Evolutionary conservation across 176 grass and related monocot species (phyloP), one percentile per base, ranked within the genome.

Genomic region (Raddia distichophylla): DNA sequence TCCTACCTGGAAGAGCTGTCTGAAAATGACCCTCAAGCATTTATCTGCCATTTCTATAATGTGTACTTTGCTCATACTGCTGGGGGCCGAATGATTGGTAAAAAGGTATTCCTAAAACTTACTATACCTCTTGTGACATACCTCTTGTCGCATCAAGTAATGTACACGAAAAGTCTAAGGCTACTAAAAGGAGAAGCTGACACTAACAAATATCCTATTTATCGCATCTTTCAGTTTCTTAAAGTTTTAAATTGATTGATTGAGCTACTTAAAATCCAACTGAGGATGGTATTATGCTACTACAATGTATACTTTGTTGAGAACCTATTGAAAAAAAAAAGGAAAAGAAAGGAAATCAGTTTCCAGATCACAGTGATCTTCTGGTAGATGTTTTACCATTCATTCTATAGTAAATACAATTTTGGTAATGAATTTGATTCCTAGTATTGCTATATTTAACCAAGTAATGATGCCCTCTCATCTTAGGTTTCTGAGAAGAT

Each of bases 31-130:
- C 89, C 96, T 40, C 93, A 91, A 88, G 93, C 96, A 63, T 99
- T 99, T 76, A 95, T 99, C 54, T 95, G 96, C 51, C 96, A 99
- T 74, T 99, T 95, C 77, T 99, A 99, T 53, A 99, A 95, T 33
- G 73, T 91, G 17, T 99, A 99, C 86, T 99, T 99, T 77, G 96
- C 96, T 45, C 96, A 99, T 70, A 88, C 84, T 66, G 93, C 96
- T 84, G 96, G 96, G 82, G 96, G 96, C 20, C 82, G 91, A 87
- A 95, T 99, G 85, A 99, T 99, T 48, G 96, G 96, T 32, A 95
- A 91, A 90, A 95, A 91, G 96, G 96, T 95, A 61, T 2, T 3
- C 17, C 46, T 52, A 11, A 35, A 34, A 7, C 60, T 64, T 64
- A 64, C 16, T 1, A 46, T 46, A 69, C 53, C 71, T 62, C 8